Conservation (phyloP, 371 early-diverging fungal genomes). For the Mortierella sp. region DNA sequence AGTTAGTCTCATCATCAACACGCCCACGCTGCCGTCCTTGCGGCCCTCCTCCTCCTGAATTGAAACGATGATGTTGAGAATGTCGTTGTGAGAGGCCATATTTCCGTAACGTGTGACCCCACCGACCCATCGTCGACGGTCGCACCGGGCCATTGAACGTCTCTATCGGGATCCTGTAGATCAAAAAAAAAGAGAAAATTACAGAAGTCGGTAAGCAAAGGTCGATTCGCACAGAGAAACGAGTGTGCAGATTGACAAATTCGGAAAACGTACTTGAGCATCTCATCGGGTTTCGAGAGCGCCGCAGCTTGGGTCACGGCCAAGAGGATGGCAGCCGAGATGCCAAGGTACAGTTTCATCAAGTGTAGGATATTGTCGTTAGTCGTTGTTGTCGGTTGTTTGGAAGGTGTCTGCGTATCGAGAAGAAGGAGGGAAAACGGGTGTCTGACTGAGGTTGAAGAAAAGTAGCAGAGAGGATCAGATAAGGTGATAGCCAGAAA, state of each 20-base stretch:
- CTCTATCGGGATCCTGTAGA: conserved; percentile 32
- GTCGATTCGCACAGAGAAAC: background rate
- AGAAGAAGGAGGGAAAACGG: background rate
- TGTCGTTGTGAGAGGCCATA: conserved; percentile 27
- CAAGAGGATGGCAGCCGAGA: conserved; percentile 24
- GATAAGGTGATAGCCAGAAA: background rate
- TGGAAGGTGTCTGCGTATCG: background rate
- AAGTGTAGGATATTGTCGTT: background rate
- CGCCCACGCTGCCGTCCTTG: conserved; percentile 20
- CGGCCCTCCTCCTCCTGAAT: background rate
- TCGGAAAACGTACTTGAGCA: conserved; percentile 24
- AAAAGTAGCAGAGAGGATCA: background rate
- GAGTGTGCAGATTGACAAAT: background rate
- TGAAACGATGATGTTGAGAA: background rate
- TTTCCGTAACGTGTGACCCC: conserved; percentile 41
- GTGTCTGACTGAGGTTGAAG: background rate
- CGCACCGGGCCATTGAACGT: conserved; percentile 10
- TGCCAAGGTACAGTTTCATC: conserved; percentile 28
- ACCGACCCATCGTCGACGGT: conserved; percentile 37
- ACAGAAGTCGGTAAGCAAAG: background rate
- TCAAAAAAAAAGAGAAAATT: background rate
- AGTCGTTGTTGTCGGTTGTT: background rate
- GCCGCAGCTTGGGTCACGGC: background rate
- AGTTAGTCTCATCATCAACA: conserved; percentile 14
- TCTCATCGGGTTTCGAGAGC: conserved; percentile 6